Evolutionary conservation across 1,139 yeast species (phyloP).

Genomic region (Kodamaea arcana): DNA sequence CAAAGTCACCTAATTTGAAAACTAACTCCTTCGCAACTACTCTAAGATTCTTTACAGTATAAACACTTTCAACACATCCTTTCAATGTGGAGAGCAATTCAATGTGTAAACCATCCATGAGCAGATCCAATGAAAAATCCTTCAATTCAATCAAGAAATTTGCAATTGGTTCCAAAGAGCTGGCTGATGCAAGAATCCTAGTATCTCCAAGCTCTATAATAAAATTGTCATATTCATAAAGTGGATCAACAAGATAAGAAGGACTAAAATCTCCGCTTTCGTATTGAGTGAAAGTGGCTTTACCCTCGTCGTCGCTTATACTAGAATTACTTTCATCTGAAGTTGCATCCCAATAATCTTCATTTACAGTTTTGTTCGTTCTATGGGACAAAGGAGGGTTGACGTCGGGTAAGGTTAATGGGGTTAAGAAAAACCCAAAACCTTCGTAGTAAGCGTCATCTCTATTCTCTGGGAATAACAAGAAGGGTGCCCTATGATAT

Average conservation of each 20-base stretch:
- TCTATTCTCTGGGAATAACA: constrained; percentile 49
- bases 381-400: constrained; percentile 47
- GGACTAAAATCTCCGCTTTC: constrained; percentile 46
- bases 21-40: constrained; percentile 48
- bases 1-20: constrained; percentile 42
- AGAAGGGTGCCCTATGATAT: constrained; percentile 71
- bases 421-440: constrained; percentile 53
- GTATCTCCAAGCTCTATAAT: constrained; percentile 50
- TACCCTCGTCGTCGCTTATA: constrained; percentile 12
- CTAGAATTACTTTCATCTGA: constrained; percentile 13
- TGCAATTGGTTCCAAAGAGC: constrained; percentile 27
- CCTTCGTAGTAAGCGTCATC: constrained; percentile 42
- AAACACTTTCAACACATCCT: constrained; percentile 29
- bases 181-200: constrained; percentile 35
- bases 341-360: constrained; percentile 2
- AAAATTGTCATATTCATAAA: constrained; percentile 51
- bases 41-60: constrained; percentile 43
- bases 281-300: constrained; percentile 20
- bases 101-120: constrained; percentile 64
- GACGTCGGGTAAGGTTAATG: constrained; percentile 61
- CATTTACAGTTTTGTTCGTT: constrained; percentile 1
- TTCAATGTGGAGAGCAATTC: constrained; percentile 49
- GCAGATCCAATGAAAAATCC: constrained; percentile 38
- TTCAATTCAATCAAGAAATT: constrained; percentile 28
- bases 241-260: constrained; percentile 33